Conservation (phyloP, 345 rosid species). For the Eucalyptus tenuipes region DNA sequence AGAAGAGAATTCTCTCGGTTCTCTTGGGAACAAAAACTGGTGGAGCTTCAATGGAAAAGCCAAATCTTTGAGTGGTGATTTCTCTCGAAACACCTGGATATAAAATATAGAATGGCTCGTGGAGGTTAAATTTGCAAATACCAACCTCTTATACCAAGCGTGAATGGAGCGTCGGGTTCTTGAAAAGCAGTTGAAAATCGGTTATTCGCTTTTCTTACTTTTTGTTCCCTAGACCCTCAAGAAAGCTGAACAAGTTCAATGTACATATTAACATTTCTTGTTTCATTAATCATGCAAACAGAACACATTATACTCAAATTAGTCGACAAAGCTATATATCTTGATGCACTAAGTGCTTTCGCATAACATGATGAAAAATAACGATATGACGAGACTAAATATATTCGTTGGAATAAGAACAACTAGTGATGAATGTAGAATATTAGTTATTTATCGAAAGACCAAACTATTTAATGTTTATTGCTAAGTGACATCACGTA, state of each 20-base stretch:
- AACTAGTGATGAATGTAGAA: not conserved
- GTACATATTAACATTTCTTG: not conserved
- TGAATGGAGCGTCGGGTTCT: not conserved
- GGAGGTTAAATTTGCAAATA: not conserved
- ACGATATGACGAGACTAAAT: no score
- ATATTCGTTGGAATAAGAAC: no score
- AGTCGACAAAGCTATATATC: not conserved
- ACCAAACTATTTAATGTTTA: not conserved
- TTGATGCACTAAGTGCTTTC: not conserved
- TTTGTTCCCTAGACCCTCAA: not conserved
- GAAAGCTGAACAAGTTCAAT: not conserved
- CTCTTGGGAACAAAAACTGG: not conserved
- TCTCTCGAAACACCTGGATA: not conserved
- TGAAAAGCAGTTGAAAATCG: not conserved
- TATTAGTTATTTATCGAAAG: not conserved
- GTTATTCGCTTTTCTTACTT: not conserved
- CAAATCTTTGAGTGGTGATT: not conserved
- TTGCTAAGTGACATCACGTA: not conserved
- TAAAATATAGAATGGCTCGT: not conserved
- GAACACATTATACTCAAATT: not conserved
- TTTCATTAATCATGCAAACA: not conserved
- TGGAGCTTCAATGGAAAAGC: not conserved
- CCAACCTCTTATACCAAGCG: not conserved
- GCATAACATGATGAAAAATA: not conserved
- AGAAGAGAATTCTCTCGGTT: not conserved